Conservation (phyloP, 2,329 filamentous ascomycete genomes). For the Penicillium sp. region DNA sequence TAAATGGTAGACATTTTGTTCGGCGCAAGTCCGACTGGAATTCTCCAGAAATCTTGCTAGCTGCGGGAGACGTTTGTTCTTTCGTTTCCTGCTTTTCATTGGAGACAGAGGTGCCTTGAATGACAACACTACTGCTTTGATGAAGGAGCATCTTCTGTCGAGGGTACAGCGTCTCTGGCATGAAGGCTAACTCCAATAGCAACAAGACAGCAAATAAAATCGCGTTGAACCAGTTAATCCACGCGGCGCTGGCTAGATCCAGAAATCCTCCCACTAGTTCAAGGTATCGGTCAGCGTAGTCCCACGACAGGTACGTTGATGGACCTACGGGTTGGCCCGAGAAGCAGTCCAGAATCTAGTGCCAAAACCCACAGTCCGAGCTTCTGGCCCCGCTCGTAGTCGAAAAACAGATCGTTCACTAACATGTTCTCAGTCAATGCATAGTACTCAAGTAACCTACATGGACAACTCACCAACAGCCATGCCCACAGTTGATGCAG, state of each 20-base stretch:
- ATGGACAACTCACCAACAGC: constrained; percentile 42
- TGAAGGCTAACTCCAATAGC: constrained; percentile 50
- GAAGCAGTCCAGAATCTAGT: constrained; percentile 54
- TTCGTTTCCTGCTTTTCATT: constrained; percentile 30
- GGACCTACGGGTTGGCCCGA: constrained; percentile 49
- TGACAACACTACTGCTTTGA: background rate
- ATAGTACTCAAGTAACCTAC: background rate
- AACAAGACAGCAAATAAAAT: constrained; percentile 55
- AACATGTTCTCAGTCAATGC: background rate
- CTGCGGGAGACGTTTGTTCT: background rate
- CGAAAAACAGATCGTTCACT: constrained; percentile 59
- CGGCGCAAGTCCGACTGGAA: constrained; percentile 27
- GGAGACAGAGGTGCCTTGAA: constrained; percentile 12
- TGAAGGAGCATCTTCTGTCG: constrained; percentile 51
- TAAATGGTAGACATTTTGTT: constrained; percentile 48
- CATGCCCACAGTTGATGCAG: constrained; percentile 57
- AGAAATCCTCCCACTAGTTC: constrained; percentile 54
- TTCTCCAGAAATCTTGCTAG: constrained; percentile 3
- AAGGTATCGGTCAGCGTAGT: background rate
- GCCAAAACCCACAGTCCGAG: constrained; percentile 60
- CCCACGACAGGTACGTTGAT: background rate
- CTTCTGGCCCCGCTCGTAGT: constrained; percentile 58
- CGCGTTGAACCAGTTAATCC: constrained; percentile 59
- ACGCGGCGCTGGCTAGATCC: constrained; percentile 49
- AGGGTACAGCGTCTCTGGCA: constrained; percentile 61